These are phyloP conservation scores for Sphaerulina populicola DNA, from an alignment of 2,329 filamentous ascomycete species.

Conservation along the genomic window DNA sequence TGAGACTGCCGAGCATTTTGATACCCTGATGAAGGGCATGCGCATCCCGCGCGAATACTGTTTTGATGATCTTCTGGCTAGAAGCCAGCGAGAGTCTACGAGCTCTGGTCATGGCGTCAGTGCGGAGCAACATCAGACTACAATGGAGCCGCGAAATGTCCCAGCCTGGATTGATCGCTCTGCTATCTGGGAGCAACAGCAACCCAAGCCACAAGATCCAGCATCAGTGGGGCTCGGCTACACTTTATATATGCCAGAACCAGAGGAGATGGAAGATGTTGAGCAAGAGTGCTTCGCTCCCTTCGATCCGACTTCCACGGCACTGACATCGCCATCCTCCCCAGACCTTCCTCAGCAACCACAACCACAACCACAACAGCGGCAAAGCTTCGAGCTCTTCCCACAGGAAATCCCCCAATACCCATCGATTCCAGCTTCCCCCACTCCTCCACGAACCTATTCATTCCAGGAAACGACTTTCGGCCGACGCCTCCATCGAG, in stretches of 20 bases:
- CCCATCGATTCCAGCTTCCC: constrained; percentile 2
- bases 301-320: neutral
- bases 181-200: constrained; percentile 7
- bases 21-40: constrained; percentile 19
- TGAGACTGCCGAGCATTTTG: constrained; percentile 16
- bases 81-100: neutral
- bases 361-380: neutral
- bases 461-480: constrained; percentile 59
- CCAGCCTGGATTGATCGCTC: constrained; percentile 25
- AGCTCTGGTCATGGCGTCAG: constrained; percentile 1
- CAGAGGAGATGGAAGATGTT: neutral
- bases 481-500: constrained; percentile 60
- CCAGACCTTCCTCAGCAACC: neutral
- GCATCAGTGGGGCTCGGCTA: constrained; percentile 24
- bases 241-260: constrained; percentile 17
- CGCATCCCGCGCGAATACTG: constrained; percentile 20
- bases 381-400: constrained; percentile 8
- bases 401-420: constrained; percentile 15
- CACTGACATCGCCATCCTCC: neutral
- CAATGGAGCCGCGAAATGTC: constrained; percentile 20
- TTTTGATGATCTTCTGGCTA: constrained; percentile 1
- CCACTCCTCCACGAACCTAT: constrained; percentile 45
- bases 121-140: neutral
- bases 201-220: constrained; percentile 1
- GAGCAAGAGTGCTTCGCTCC: constrained; percentile 2